Percentiles rank a stretch among this genome's conserved stretches.
phyloP scores from a whole-genome alignment of 2,329 filamentous ascomycete species.

The Ilyonectria robusta region DNA sequence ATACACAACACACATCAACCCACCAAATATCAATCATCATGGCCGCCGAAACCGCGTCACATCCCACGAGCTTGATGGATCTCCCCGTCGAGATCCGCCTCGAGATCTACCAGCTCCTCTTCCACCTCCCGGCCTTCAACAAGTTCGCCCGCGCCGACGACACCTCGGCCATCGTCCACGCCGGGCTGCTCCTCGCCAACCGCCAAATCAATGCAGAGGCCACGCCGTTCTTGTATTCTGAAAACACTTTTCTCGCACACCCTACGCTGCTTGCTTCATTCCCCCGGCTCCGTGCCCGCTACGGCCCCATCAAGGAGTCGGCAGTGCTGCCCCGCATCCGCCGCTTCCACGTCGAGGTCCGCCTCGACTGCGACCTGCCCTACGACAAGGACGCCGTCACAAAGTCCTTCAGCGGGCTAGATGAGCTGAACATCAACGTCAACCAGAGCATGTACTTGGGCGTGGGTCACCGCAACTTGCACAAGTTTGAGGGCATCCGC shows the following conservation, averaged over 20 bases:
- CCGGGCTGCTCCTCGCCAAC: slow-evolving; percentile 58
- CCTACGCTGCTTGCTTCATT: slow-evolving; percentile 56
- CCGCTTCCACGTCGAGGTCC: slow-evolving; percentile 57
- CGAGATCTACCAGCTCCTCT: slow-evolving; percentile 61
- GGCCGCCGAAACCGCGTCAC: slow-evolving; percentile 36
- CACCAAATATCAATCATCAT: slow-evolving; percentile 32
- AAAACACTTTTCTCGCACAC: slow-evolving; percentile 62
- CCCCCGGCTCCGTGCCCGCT: slow-evolving; percentile 55
- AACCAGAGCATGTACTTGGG: slow-evolving; percentile 57
- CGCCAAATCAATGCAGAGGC: slow-evolving; percentile 59
- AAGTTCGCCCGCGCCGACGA: slow-evolving; percentile 36
- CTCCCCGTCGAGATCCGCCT: slow-evolving; percentile 63
- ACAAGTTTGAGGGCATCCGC: slow-evolving; percentile 59
- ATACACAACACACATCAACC: background rate
- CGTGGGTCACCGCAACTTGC: slow-evolving; percentile 55
- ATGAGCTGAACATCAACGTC: slow-evolving; percentile 58
- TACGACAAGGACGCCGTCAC: slow-evolving; percentile 51
- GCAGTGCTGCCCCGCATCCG: slow-evolving; percentile 52
- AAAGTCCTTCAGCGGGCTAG: slow-evolving; percentile 54
- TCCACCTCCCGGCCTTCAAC: slow-evolving; percentile 53
- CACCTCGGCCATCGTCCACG: slow-evolving; percentile 46
- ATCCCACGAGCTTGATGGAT: slow-evolving; percentile 52
- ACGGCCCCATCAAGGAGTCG: slow-evolving; percentile 50
- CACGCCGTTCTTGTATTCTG: slow-evolving; percentile 57
- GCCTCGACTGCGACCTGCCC: slow-evolving; percentile 57